These are phyloP conservation scores for Cucurbita argyrosperma DNA, from an alignment of 306 rosid species.

Conservation along the genomic window DNA sequence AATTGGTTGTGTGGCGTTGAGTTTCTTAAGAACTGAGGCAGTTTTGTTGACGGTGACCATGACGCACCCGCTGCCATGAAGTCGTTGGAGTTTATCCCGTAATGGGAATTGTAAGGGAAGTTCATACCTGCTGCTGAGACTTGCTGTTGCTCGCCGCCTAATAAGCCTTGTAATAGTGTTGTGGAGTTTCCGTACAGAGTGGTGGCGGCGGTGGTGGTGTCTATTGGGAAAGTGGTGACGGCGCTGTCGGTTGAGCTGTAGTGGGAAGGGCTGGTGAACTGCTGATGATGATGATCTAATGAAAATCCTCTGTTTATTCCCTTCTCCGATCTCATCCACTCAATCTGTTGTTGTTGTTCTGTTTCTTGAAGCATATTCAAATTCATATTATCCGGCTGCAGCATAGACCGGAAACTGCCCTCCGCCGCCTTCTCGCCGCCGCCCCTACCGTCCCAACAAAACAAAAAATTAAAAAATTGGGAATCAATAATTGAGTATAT, in stretches of 20 bases:
- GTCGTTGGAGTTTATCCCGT: conserved; percentile 42
- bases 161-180: conserved; percentile 54
- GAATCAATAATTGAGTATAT: no score
- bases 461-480: no score
- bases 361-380: conserved; percentile 42
- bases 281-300: conserved; percentile 37
- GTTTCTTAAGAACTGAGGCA: conserved; percentile 58
- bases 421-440: conserved; percentile 52
- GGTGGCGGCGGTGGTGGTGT: conserved; percentile 18
- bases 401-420: conserved; percentile 47
- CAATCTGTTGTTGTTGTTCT: conserved; percentile 30
- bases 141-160: conserved; percentile 29
- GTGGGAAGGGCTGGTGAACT: conserved; percentile 69
- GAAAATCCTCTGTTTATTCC: conserved; percentile 54
- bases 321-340: conserved; percentile 54
- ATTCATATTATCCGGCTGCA: conserved; percentile 58
- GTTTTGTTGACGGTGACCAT: conserved; percentile 43
- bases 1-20: conserved; percentile 50
- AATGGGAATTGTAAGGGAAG: conserved; percentile 30
- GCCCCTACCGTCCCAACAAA: conserved; percentile 9
- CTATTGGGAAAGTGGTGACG: conserved; percentile 43
- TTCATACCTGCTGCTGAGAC: conserved; percentile 1
- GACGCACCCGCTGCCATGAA: conserved; percentile 30
- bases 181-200: conserved; percentile 46
- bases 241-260: conserved; percentile 69